Base-by-base conservation (phyloP, 1,284 basidiomycete genomes). In the Schizophyllum amplum region DNA sequence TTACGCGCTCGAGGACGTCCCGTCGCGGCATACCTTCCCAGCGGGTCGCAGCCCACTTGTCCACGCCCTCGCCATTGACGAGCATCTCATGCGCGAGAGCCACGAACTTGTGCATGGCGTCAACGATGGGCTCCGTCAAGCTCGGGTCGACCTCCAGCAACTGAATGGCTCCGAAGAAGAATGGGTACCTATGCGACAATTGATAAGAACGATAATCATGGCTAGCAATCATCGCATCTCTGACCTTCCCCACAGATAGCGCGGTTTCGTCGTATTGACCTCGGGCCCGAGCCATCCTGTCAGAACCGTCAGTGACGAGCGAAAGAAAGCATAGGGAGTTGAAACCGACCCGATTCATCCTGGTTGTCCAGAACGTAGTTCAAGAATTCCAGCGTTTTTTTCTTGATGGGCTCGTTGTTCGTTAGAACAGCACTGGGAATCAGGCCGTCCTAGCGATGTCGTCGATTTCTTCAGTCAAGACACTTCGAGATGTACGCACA, bases 251-350 rank as follows among this genome's bases (percentile, higher is more conserved):
- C 81, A 82, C 9, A 83, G 69, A 61, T 76, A 78, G 9, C 78
- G 71, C 21, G 78, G 78, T 61, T 82, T 81, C 26, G 71, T 76
- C 9, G 77, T 78, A 57, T 75, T 73, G 6, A 79, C 78, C 64
- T 82, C 81, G 2, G 80, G 80, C 0, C 81, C 81, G 24, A 82
- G 71, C 81, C 81, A 83, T 1, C 81, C 81, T 7, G 73, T 75
- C 3, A 24, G 11, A 20, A 3, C 13, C 11, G 33, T 42, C 17
- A 9, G 17, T 9, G 4, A 9, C 11, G 33, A 3, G 3, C 17
- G 7, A 42, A 17, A 9, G 13, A 17, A 42, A 9, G 33, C 33
- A 9, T 9, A 42, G 11, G 17, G 3, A 42, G 4, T n/a, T 9
- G 33, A 42, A 9, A 2, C 33, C 17, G 33, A 42, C 33, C 33